Evolutionary conservation across 768 basidiomycete species (phyloP).

Genomic region (Tylopilus plumbeoviolaceoides): DNA sequence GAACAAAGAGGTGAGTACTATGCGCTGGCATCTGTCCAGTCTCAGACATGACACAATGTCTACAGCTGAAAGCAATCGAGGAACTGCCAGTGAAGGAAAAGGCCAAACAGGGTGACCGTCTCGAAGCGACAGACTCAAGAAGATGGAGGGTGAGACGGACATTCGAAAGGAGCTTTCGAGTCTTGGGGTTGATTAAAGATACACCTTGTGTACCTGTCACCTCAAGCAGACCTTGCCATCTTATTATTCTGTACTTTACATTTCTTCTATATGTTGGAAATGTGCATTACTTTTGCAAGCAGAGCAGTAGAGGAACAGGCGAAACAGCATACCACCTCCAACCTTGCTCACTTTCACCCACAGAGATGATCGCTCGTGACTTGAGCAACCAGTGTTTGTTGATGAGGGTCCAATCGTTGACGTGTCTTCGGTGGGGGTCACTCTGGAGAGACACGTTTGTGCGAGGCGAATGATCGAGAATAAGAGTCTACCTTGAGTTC

Average conservation of each 20-base stretch:
- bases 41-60: neutral
- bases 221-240: neutral
- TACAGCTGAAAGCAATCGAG: conserved; percentile 92
- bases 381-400: conserved; percentile 78
- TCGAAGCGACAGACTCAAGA: conserved; percentile 94
- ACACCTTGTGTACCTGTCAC: neutral
- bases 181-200: conserved; percentile 23
- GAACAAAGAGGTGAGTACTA: conserved; percentile 76
- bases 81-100: conserved; percentile 97
- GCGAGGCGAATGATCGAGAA: neutral
- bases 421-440: conserved; percentile 82
- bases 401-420: conserved; percentile 79
- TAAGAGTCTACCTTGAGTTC: conserved; percentile 68
- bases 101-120: conserved; percentile 79
- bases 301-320: neutral
- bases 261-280: neutral
- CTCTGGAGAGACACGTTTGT: conserved; percentile 50
- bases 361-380: conserved; percentile 23
- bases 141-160: conserved; percentile 88
- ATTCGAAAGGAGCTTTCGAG: conserved; percentile 73
- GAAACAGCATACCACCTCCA: neutral
- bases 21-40: neutral
- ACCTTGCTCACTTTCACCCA: neutral
- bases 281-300: neutral
- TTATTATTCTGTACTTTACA: neutral